Evolutionary conservation across 495 filamentous ascomycete species (phyloP), one percentile per base, ranked within the genome.

Genomic region (Penicillium mononematosum): DNA sequence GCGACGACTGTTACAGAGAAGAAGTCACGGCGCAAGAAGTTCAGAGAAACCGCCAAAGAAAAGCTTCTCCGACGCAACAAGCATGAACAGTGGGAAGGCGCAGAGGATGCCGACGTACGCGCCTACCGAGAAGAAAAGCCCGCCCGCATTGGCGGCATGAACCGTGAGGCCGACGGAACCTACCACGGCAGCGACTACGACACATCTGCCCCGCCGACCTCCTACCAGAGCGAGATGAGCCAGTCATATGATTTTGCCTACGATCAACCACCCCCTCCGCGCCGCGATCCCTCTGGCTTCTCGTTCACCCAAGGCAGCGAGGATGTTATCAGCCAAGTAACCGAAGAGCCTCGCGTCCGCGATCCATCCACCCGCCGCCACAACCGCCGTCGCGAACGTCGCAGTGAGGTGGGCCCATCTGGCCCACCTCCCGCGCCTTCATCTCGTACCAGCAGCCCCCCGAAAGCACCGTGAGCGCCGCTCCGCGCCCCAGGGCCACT

Each of bases 71-170:
- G 71, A 25, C 64, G 73, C 43, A 58, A 65, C 59, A 74, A 80
- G 54, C 65, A 78, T 45, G 70, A 78, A 62, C 58, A 69, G 55
- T 77, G 70, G 61, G 85, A 86, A 67, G 83, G 83, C 43, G 80
- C 79, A 38, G 82, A 76, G 14, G 89, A 94, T 67, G 78, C 77
- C n/a, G 87, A 89, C 50, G 84, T 92, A 43, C 84, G 87, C 39
- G 82, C 84, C 2, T 96, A 96, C 75, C 87, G 90, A 8, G 80
- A 88, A 66, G 92, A 96, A 71, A 90, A 88, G 64, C 75, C 91
- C 5, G 91, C 92, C 2, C 80, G 87, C 32, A 89, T 96, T 19
- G 92, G 92, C 39, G 92, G 91, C 17, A 73, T 96, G 63, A 96
- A 96, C 69, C 83, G 85, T 45, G 76, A 88, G 59, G 72, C 82